Conservation (phyloP, 2,329 filamentous ascomycete species). For the Neonectria sp. region DNA sequence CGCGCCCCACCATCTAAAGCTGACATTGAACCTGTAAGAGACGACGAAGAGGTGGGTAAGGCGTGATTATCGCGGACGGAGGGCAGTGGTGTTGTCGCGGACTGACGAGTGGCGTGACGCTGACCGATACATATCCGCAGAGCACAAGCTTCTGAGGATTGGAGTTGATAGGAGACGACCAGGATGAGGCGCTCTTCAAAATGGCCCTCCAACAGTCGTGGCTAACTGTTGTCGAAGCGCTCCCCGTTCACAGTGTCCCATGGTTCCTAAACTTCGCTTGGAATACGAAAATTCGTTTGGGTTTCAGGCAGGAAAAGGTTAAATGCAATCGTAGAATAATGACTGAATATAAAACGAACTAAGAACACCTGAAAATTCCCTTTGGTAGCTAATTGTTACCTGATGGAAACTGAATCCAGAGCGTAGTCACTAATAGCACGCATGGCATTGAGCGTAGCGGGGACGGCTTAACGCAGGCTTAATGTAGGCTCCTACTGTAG, state of each 20-base stretch:
- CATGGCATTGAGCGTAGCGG: too few species aligned
- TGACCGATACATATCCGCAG: constrained; percentile 29
- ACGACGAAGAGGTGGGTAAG: constrained; percentile 45
- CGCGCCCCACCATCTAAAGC: constrained; percentile 39
- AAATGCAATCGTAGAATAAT: constrained; percentile 21
- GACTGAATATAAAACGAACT: constrained; percentile 9
- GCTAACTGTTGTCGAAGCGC: constrained; percentile 38
- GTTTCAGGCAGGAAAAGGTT: constrained; percentile 9
- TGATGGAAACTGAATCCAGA: not conserved
- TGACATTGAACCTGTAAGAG: constrained; percentile 31
- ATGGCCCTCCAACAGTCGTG: constrained; percentile 15
- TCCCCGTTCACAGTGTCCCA: not conserved
- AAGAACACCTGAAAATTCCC: too few species aligned
- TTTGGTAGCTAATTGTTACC: not conserved
- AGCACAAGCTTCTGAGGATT: constrained; percentile 9
- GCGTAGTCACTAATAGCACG: too few species aligned
- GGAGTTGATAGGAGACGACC: constrained; percentile 13
- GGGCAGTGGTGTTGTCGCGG: constrained; percentile 15
- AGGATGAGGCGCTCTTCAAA: constrained; percentile 52
- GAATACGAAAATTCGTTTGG: constrained; percentile 4
- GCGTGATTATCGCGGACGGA: constrained; percentile 12
- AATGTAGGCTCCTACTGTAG: too few species aligned
- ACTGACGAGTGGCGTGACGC: constrained; percentile 30
- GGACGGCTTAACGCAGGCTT: too few species aligned
- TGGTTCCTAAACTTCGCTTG: constrained; percentile 6